Percentiles rank a stretch among this genome's conserved stretches.
Evolutionary conservation across 345 rosid species (phyloP).

Genomic region (Kandelia obovata): DNA sequence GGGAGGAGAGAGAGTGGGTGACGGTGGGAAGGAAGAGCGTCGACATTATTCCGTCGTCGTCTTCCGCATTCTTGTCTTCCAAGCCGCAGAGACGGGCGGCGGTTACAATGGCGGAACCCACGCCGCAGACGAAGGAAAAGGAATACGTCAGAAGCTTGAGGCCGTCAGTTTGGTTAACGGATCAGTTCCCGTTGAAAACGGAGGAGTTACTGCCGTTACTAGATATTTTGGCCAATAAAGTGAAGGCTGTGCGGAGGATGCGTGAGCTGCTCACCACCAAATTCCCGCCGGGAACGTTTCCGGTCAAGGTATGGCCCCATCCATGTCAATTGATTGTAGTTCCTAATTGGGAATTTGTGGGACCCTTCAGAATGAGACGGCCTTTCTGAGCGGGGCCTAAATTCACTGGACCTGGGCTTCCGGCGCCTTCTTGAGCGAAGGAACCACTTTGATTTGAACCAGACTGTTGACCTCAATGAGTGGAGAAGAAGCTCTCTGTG

Average conservation of each 20-base stretch:
- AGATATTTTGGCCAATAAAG: constrained; percentile 87
- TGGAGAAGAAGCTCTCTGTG: constrained; percentile 26
- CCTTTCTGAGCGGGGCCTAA: neutral
- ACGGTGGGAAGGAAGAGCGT: constrained; percentile 71
- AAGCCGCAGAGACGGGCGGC: constrained; percentile 30
- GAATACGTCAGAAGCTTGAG: constrained; percentile 69
- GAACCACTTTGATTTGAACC: constrained; percentile 9
- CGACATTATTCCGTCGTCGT: constrained; percentile 53
- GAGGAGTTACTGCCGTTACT: constrained; percentile 90
- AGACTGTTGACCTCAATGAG: neutral
- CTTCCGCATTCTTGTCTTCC: constrained; percentile 12
- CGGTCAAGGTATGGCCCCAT: constrained; percentile 72
- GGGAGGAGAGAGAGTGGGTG: constrained; percentile 69
- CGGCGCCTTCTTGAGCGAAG: constrained; percentile 21
- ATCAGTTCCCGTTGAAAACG: constrained; percentile 83
- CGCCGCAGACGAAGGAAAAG: constrained; percentile 75
- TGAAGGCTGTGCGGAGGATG: constrained; percentile 90
- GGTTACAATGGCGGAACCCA: constrained; percentile 15
- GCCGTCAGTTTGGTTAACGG: constrained; percentile 96
- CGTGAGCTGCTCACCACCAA: constrained; percentile 89
- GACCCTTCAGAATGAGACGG: constrained; percentile 12
- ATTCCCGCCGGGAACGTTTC: constrained; percentile 94
- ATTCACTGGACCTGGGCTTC: constrained; percentile 1
- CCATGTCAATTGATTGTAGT: neutral
- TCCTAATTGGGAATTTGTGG: neutral